These are phyloP conservation scores for Alternaria triticimaculans DNA, from an alignment of 2,329 filamentous ascomycete species.

Conservation along the genomic window DNA sequence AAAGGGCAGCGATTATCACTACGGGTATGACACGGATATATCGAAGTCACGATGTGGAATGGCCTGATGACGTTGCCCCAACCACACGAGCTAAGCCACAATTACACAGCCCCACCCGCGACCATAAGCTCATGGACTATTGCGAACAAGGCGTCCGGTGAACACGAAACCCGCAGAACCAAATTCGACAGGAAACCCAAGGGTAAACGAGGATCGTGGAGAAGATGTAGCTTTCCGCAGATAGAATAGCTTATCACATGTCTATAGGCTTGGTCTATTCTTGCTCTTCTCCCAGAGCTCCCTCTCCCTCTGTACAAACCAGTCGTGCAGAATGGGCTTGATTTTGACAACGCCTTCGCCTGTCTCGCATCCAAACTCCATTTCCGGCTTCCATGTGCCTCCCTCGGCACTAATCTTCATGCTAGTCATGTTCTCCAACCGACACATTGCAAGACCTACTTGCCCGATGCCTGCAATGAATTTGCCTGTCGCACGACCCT, in stretches of 20 bases:
- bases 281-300: slow-evolving; percentile 41
- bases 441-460: slow-evolving; percentile 83
- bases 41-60: background rate
- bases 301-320: slow-evolving; percentile 61
- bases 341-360: slow-evolving; percentile 42
- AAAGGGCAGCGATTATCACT: background rate
- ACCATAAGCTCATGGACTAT: slow-evolving; percentile 3
- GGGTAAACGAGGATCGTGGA: background rate
- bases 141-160: background rate
- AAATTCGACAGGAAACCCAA: background rate
- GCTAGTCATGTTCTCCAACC: slow-evolving; percentile 90
- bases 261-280: slow-evolving; percentile 23
- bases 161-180: background rate
- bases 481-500: slow-evolving; percentile 77
- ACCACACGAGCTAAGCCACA: slow-evolving; percentile 26
- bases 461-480: slow-evolving; percentile 83
- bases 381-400: slow-evolving; percentile 63
- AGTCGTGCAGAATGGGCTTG: slow-evolving; percentile 77
- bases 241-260: background rate
- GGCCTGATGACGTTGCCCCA: slow-evolving; percentile 6
- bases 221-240: background rate
- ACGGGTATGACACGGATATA: background rate
- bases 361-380: slow-evolving; percentile 54
- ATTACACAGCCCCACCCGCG: slow-evolving; percentile 27
- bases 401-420: slow-evolving; percentile 73